Base-by-base conservation (phyloP, 2,329 filamentous ascomycete species). In the Byssothecium circinans region DNA sequence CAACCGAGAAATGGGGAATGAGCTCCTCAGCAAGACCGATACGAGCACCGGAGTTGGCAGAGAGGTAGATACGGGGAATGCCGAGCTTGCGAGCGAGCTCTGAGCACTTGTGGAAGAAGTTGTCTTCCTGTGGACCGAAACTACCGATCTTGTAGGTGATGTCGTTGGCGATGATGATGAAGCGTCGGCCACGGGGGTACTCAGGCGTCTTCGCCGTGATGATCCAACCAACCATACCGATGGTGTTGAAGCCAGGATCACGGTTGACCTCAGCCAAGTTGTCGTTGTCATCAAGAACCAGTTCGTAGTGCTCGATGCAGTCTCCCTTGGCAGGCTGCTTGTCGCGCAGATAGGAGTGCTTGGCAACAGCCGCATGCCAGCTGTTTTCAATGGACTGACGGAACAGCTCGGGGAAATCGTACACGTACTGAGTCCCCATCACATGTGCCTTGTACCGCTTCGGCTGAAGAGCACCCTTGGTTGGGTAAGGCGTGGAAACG, bases 351-450 rank as follows among this genome's bases (percentile, higher is more conserved):
- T 81, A 78, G 10, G 89, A 81, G 64, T 92, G 85, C 69, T 86
- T 85, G 70, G 85, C 84, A 56, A 88, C 81, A 47, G 85, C 84
- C 71, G 86, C 86, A 67, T 78, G 76, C 94, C 94, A 99, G 75
- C 84, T 88, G 80, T 96, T 96, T 78, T 96, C 91, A 69, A 96
- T 90, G 36, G 94, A 91, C 75, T 97, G 94, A 68, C 94, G 85
- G 88, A 99, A 99, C 40, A 99, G 85, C 81, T 99, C 94, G 23
- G 94, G 94, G 87, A 99, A 99, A 75, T 99, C 94, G 72, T 99
- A 99, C 45, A 97, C 94, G 71, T 96, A 99, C 75, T 99, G 94
- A 22, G 94, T 99, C 56, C 94, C 94, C 91, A 99, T 96, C 53
- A 97, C 79, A 72, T 99, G 94, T 60, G 94, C 94, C 86, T 96